Conservation (phyloP, 495 filamentous ascomycete species). For the Xylaria sp. region DNA sequence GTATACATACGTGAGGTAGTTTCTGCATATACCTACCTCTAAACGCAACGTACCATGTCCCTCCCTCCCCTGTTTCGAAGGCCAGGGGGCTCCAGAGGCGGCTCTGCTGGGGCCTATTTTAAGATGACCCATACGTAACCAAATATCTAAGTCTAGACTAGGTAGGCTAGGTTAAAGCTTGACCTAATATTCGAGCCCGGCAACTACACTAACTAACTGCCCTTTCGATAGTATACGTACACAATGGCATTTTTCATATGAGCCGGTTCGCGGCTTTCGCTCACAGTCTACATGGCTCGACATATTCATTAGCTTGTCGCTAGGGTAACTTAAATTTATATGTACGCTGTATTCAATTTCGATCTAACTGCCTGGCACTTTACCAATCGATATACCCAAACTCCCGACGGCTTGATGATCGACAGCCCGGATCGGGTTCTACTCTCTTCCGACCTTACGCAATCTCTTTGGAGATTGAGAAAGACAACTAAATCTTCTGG, state of each 20-base stretch:
- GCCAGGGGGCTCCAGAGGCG: not conserved
- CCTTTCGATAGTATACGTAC: not conserved
- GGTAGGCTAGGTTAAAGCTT: too few relatives aligned
- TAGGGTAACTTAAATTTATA: not conserved
- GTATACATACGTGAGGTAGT: not conserved
- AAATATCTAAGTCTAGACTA: too few relatives aligned
- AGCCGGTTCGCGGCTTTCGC: not conserved
- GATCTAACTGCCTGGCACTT: not conserved
- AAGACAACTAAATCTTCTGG: not conserved
- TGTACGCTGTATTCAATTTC: not conserved
- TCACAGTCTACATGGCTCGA: not conserved
- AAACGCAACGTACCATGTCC: not conserved
- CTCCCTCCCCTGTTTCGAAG: not conserved
- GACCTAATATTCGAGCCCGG: not conserved
- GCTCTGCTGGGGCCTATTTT: conserved; percentile 10
- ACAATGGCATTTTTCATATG: not conserved
- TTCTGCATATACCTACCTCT: not conserved
- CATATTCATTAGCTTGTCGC: not conserved
- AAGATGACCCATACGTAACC: not conserved
- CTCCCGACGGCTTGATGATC: conserved; percentile 1
- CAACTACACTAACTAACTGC: not conserved
- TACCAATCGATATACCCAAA: not conserved
- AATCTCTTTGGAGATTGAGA: not conserved
- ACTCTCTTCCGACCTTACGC: not conserved
- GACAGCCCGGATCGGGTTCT: not conserved